A percentile compares a stretch with the other conserved stretches of the same genome.
Evolutionary conservation across 345 rosid species (phyloP).

Genomic region (Eucalyptus pauciflora): DNA sequence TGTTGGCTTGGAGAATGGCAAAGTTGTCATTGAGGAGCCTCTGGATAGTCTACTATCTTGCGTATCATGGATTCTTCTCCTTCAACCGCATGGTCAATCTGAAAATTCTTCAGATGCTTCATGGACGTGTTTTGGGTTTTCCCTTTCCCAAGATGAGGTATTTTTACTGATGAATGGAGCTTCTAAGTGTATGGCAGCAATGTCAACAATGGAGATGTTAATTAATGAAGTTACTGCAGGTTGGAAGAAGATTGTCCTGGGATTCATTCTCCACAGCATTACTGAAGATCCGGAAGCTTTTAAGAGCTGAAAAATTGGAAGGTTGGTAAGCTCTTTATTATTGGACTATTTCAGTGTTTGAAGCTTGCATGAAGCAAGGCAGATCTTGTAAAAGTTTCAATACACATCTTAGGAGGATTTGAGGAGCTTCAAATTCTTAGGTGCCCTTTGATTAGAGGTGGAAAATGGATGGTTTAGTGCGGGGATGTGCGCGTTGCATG

Average conservation of each 20-base stretch:
- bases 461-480: not conserved
- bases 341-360: not conserved
- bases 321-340: slow-evolving; percentile 23
- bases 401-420: not conserved
- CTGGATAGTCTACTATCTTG: slow-evolving; percentile 67
- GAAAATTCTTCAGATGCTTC: slow-evolving; percentile 23
- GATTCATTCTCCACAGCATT: slow-evolving; percentile 52
- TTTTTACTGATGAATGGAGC: not conserved
- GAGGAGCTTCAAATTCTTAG: not conserved
- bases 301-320: slow-evolving; percentile 35
- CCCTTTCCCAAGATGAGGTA: slow-evolving; percentile 93
- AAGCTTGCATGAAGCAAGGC: not conserved
- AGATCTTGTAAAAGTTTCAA: not conserved
- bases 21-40: slow-evolving; percentile 54
- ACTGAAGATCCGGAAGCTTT: slow-evolving; percentile 34
- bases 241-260: slow-evolving; percentile 25
- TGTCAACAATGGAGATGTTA: not conserved
- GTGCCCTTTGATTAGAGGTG: not conserved
- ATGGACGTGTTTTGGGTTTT: slow-evolving; percentile 66
- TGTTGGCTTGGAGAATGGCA: slow-evolving; percentile 38
- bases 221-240: slow-evolving; percentile 24
- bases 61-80: slow-evolving; percentile 60
- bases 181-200: not conserved
- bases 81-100: slow-evolving; percentile 40
- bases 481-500: not conserved